Evolutionary conservation across 352 stramenopile species (phyloP).

Genomic region (Chrysophaeum taylorii): DNA sequence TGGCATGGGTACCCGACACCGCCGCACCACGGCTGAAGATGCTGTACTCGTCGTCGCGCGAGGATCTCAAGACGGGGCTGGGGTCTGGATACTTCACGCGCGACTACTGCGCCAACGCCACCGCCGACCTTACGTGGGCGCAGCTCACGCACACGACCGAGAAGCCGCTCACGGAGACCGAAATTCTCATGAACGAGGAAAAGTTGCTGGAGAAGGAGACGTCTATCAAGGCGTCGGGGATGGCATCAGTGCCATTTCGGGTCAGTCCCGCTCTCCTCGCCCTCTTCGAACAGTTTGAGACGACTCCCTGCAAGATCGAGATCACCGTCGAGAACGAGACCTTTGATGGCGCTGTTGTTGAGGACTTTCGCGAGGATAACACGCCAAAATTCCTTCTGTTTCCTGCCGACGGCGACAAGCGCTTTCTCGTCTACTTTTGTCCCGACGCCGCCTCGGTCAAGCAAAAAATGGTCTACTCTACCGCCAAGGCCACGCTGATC

Average conservation of each 20-base stretch:
- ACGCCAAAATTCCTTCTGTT: neutral
- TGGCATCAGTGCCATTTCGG: neutral
- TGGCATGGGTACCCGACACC: constrained; percentile 60
- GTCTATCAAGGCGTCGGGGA: neutral
- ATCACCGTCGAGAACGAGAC: neutral
- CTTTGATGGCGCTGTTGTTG: neutral
- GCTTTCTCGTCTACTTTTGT: constrained; percentile 66
- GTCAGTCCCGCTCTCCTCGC: neutral
- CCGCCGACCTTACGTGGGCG: neutral
- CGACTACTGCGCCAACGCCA: constrained; percentile 21
- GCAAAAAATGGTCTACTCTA: constrained; percentile 72
- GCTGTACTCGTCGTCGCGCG: constrained; percentile 68
- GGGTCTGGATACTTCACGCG: constrained; percentile 68
- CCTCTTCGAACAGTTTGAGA: too few species aligned
- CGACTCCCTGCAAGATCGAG: too few species aligned
- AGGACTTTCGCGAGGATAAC: neutral
- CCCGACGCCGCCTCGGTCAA: constrained; percentile 61
- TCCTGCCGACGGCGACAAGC: neutral
- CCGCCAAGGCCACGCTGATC: constrained; percentile 63
- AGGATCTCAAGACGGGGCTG: constrained; percentile 72
- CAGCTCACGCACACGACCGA: neutral
- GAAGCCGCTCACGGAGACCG: neutral
- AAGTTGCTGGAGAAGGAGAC: neutral
- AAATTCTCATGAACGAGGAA: neutral
- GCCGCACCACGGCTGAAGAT: constrained; percentile 67